Base-by-base conservation (phyloP, 2,329 filamentous ascomycete species). In the Cercospora citrullina region DNA sequence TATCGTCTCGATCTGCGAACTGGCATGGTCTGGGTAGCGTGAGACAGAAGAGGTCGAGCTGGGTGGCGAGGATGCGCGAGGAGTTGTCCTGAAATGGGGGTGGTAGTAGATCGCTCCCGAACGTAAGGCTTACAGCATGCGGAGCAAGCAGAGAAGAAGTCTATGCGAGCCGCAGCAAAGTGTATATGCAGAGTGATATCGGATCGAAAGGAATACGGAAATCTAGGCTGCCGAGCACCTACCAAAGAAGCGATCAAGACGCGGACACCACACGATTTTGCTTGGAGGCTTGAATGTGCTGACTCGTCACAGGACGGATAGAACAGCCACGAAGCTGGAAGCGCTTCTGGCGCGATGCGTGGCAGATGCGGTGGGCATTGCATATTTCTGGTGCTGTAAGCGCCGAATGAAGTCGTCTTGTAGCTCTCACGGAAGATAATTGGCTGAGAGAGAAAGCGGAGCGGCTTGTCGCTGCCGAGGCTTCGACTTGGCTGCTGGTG, bases 391-490 rank as follows among this genome's bases (percentile, higher is more conserved):
- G 66, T 63, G 63, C 69, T 66, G 33, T 69, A 72, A 71, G 71
- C 71, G 71, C 71, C 71, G 63, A 72, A 72, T 70, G 69, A 64
- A 69, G 69, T 72, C 39, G 53, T 59, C 21, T 63, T 57, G 65
- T 23, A 42, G 60, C 60, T 48, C 39, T 14, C 21, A 33, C 30
- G 53, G 21, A 42, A 5, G 39, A 26, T 62, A 8, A 69, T 69
- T 69, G 67, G 67, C 21, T 64, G n/a, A 28, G 36, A 18, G 30
- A 12, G 14, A 26, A 33, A 39, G 65, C 58, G 65, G 65, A 64
- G 60, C 39, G 42, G 36, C 30, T 53, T 39, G 23, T 48, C 42
- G 21, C 48, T 59, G 65, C 65, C 65, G 65, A 59, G 61, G 31
- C 60, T 63, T 63, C 26, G 48, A 64, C 55, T 67, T 64, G 60